phyloP scores from a whole-genome alignment of 2,329 filamentous ascomycete genomes.

The Esteya vermicola region DNA sequence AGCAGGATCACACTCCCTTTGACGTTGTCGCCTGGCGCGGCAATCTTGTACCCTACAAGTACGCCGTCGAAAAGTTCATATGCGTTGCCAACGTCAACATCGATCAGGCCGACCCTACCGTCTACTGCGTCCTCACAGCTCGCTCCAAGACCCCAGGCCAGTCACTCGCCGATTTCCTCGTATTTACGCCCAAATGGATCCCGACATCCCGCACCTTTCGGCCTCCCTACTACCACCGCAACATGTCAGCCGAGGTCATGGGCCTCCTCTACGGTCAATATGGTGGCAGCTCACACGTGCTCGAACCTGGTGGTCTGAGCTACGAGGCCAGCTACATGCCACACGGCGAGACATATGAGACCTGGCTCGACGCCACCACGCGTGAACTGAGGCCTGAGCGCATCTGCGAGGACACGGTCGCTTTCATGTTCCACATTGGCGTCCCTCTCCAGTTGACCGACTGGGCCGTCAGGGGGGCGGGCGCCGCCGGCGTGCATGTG shows the following conservation, averaged over 20 bases:
- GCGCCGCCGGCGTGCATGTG: background rate
- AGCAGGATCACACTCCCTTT: conserved; percentile 52
- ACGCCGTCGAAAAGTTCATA: conserved; percentile 42
- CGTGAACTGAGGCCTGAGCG: conserved; percentile 4
- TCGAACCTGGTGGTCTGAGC: conserved; percentile 17
- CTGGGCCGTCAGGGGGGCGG: background rate
- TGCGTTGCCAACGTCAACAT: conserved; percentile 36
- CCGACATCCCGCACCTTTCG: conserved; percentile 48
- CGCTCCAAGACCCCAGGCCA: conserved; percentile 37
- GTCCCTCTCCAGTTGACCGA: conserved; percentile 4
- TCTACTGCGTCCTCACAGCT: conserved; percentile 52
- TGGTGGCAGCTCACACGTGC: conserved; percentile 14
- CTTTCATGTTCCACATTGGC: conserved; percentile 10
- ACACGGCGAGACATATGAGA: conserved; percentile 19
- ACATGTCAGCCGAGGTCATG: conserved; percentile 43
- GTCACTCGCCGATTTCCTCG: conserved; percentile 48
- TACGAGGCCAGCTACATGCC: conserved; percentile 21
- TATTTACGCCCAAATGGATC: conserved; percentile 54
- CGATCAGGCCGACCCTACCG: conserved; percentile 53
- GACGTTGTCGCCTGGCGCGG: conserved; percentile 57
- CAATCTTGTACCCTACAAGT: conserved; percentile 48
- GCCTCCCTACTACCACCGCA: conserved; percentile 52
- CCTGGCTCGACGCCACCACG: conserved; percentile 15
- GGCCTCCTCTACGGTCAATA: conserved; percentile 29
- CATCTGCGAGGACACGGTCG: conserved; percentile 4